These are phyloP conservation scores for Hamamelis virginiana DNA, from an alignment of 164 flowering plant genomes.

Conservation along the genomic window DNA sequence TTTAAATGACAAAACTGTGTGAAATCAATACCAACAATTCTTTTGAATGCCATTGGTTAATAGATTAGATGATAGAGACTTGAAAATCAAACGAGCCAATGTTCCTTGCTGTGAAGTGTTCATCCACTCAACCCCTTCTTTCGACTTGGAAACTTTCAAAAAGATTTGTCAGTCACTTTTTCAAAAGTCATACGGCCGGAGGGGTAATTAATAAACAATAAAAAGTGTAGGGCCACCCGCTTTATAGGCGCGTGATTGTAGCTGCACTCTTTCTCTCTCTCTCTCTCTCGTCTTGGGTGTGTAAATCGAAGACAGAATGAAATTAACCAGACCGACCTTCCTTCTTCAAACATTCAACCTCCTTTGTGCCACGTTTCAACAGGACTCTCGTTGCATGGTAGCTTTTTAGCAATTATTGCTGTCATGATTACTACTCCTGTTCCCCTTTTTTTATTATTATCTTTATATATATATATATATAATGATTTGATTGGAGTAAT, in stretches of 20 bases:
- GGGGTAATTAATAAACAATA: too few species aligned
- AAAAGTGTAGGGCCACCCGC: not conserved
- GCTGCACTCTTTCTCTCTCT: not conserved
- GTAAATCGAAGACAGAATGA: not conserved
- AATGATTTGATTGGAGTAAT: not conserved
- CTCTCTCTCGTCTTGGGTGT: not conserved
- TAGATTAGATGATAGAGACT: too few species aligned
- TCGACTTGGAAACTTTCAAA: too few species aligned
- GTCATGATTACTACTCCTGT: constrained; percentile 4
- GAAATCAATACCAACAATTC: too few species aligned
- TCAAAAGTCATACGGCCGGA: too few species aligned
- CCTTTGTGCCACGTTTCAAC: not conserved
- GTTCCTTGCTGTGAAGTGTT: too few species aligned
- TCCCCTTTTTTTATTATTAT: not conserved
- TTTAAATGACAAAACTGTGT: too few species aligned
- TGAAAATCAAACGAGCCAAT: too few species aligned
- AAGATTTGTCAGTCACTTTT: too few species aligned
- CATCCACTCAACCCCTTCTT: too few species aligned
- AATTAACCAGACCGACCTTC: not conserved
- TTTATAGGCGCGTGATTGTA: not conserved
- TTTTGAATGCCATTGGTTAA: too few species aligned
- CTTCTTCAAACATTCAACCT: not conserved
- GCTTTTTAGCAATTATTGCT: constrained; percentile 18
- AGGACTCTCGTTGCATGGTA: constrained; percentile 3
- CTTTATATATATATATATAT: too few species aligned